These are phyloP conservation scores for Brassica napus DNA, from an alignment of 345 rosid species.

Conservation along the genomic window DNA sequence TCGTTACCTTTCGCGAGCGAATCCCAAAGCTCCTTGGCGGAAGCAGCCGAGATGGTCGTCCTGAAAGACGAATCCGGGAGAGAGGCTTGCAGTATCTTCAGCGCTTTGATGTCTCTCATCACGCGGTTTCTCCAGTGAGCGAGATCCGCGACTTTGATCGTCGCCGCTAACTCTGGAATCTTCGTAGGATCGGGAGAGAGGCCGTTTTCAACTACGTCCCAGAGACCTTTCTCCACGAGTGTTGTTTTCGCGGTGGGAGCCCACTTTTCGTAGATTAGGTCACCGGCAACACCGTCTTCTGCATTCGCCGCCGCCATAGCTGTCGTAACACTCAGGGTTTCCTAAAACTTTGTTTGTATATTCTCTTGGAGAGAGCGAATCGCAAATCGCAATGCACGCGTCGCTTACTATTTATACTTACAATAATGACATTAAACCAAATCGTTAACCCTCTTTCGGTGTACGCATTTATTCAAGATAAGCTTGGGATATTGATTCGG, in stretches of 20 bases:
- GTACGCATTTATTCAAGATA: background rate
- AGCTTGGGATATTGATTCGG: background rate
- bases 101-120: constrained; percentile 26
- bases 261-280: constrained; percentile 14
- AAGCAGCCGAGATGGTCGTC: background rate
- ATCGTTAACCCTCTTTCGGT: background rate
- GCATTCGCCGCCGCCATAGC: constrained; percentile 5
- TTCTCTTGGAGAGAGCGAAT: constrained; percentile 3
- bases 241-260: constrained; percentile 2
- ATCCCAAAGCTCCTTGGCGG: constrained; percentile 32
- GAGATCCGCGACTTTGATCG: constrained; percentile 3
- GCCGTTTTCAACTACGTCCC: constrained; percentile 24
- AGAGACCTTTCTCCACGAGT: background rate
- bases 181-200: constrained; percentile 21
- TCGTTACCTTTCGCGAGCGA: constrained; percentile 18
- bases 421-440: background rate
- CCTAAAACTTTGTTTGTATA: background rate
- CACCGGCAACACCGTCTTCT: background rate
- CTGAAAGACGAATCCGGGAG: constrained; percentile 4
- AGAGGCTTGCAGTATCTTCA: constrained; percentile 17
- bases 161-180: constrained; percentile 12
- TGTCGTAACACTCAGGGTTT: background rate
- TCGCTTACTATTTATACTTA: background rate
- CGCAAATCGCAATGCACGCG: background rate
- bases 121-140: constrained; percentile 14